These are phyloP conservation scores for Phytopythium litorale DNA, from an alignment of 352 stramenopile genomes.

Conservation along the genomic window DNA sequence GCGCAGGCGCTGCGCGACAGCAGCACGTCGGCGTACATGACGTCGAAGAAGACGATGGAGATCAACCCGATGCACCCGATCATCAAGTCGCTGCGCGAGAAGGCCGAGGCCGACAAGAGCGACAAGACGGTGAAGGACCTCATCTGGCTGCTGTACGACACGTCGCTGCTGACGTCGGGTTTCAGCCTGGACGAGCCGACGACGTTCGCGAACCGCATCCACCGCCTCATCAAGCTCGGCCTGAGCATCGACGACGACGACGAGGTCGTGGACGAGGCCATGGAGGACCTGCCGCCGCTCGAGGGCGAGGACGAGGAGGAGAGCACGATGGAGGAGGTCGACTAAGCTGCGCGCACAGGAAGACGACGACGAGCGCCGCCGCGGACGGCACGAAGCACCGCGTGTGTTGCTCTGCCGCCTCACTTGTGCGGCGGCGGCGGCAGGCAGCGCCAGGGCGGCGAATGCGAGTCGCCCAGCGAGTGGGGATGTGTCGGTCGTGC, in stretches of 20 bases:
- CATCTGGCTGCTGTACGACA: conserved; percentile 99
- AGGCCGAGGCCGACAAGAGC: conserved; percentile 97
- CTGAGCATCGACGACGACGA: conserved; percentile 98
- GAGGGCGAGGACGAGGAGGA: conserved; percentile 96
- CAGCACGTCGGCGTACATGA: conserved; percentile 98
- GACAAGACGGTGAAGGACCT: conserved; percentile 99
- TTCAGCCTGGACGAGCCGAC: conserved; percentile 99
- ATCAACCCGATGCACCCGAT: conserved; percentile 99
- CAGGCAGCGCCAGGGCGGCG: neutral
- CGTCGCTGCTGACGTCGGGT: conserved; percentile 97
- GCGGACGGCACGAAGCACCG: neutral
- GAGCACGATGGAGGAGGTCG: conserved; percentile 98
- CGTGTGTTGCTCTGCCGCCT: neutral
- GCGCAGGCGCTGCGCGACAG: conserved; percentile 98
- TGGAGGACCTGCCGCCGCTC: conserved; percentile 96
- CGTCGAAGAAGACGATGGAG: conserved; percentile 99
- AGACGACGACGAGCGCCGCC: neutral
- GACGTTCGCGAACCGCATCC: conserved; percentile 99
- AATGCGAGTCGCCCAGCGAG: conserved; percentile 2
- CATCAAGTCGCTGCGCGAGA: conserved; percentile 97
- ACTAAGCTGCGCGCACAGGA: conserved; percentile 75
- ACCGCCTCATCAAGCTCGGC: conserved; percentile 99
- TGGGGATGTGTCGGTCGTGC: neutral
- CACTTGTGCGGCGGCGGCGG: neutral
- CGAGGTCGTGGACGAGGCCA: conserved; percentile 90